Evolutionary conservation across 768 basidiomycete genomes (phyloP), one percentile per base, ranked within the genome.

Genomic region (Rhodotorula sphaerocarpa): DNA sequence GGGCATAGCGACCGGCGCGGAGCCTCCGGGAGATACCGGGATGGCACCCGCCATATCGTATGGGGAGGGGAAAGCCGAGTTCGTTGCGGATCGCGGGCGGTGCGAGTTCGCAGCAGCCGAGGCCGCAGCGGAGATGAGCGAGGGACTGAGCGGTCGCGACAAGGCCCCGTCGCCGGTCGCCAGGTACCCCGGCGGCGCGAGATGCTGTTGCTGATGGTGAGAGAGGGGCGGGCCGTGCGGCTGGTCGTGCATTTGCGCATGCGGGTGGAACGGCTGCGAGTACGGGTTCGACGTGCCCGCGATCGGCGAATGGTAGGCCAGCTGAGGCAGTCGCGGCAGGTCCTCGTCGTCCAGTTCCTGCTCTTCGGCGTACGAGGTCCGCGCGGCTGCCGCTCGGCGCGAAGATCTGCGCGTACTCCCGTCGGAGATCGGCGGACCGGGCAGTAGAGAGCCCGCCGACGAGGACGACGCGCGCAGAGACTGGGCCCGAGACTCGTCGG

Each of bases 1-100:
- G 14, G 58, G 50, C 25, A 55, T 33, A 3, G 63, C 63, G 58
- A 65, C 63, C 27, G 63, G 63, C 20, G 63, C 63, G 18, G 50
- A 42, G 30, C 59, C 57, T 12, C 63, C 63, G 1, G 63, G 57
- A 16, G 50, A 44, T 25, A 42, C 43, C 18, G 31, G 48, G 5
- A 28, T 28, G 16, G 27, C 47, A 6, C 16, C 47, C 27, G 55
- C 36, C 34, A 25, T 20, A 33, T 55, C 43, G 51, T 42, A 46
- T 11, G 59, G 51, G 20, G 25, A 18, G 28, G 50, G 16, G 23
- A 44, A n/a, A 6, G 31, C 31, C 11, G 28, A 27, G 50, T 34
- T 45, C 31, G 50, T 44, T 7, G 54, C 39, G 46, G 41, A n/a
- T 53, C 45, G 47, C 57, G 53, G 27, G 55, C 1, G 30, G 45